A percentile compares a stretch with the other conserved stretches of the same genome.
These are phyloP conservation scores for Podospora appendiculata DNA, from an alignment of 495 filamentous ascomycete genomes.

Conservation along the genomic window DNA sequence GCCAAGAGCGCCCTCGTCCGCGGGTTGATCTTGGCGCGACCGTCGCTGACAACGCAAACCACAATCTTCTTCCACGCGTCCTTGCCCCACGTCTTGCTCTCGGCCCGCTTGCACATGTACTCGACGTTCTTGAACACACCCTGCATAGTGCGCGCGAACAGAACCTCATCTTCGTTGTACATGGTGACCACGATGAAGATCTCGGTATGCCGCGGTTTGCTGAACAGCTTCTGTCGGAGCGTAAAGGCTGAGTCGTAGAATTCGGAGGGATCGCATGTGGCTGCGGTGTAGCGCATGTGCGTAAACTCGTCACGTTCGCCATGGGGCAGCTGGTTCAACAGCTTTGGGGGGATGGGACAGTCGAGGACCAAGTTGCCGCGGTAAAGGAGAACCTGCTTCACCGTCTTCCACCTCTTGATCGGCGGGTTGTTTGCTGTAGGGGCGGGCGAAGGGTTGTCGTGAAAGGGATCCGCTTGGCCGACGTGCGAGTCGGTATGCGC, in stretches of 20 bases:
- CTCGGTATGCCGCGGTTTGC: slow-evolving; percentile 88
- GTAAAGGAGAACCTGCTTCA: slow-evolving; percentile 95
- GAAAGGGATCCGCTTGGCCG: slow-evolving; percentile 36
- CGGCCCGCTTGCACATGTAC: slow-evolving; percentile 85
- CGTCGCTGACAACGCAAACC: slow-evolving; percentile 95
- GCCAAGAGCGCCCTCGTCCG: slow-evolving; percentile 84
- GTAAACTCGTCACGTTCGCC: slow-evolving; percentile 96
- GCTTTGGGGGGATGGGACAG: slow-evolving; percentile 86
- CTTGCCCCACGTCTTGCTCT: slow-evolving; percentile 95
- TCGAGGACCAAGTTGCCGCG: slow-evolving; percentile 96
- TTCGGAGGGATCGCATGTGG: slow-evolving; percentile 86
- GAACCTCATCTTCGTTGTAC: slow-evolving; percentile 98
- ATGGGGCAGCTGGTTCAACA: slow-evolving; percentile 79
- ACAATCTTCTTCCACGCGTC: slow-evolving; percentile 99
- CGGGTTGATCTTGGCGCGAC: slow-evolving; percentile 95
- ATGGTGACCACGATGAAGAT: slow-evolving; percentile 97
- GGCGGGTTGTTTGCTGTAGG: slow-evolving; percentile 41
- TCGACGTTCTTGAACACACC: slow-evolving; percentile 98
- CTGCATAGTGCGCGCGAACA: slow-evolving; percentile 93
- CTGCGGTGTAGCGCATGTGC: slow-evolving; percentile 96
- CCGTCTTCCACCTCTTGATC: slow-evolving; percentile 93
- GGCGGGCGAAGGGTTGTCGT: slow-evolving; percentile 40
- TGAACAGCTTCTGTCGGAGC: slow-evolving; percentile 87
- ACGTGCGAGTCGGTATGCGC: slow-evolving; percentile 37
- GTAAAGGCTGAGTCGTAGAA: slow-evolving; percentile 89